phyloP scores from a whole-genome alignment of 495 filamentous ascomycete genomes.

The Aspergillus cristatus region DNA sequence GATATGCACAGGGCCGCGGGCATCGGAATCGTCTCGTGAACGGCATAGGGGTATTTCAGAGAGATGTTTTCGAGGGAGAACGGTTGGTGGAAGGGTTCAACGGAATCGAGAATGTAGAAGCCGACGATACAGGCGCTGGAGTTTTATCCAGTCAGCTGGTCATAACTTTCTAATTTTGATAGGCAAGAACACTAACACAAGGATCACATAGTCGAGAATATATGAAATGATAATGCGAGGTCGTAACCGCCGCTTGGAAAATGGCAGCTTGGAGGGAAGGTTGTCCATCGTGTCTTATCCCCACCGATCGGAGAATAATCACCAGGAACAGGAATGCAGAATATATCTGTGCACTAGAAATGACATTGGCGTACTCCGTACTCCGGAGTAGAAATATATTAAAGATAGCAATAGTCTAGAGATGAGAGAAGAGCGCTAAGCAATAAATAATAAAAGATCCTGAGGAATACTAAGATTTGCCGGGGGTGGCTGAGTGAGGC shows the following conservation, averaged over 20 bases:
- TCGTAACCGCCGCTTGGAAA: conserved; percentile 42
- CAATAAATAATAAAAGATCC: too few species aligned
- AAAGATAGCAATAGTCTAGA: too few species aligned
- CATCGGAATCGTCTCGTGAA: conserved; percentile 62
- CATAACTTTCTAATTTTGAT: too few species aligned
- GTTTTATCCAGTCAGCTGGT: too few species aligned
- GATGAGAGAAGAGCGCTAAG: too few species aligned
- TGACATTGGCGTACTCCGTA: too few species aligned
- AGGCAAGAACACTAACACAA: conserved; percentile 53
- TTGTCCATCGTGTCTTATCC: conserved; percentile 18
- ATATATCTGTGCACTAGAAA: too few species aligned
- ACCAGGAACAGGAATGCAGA: too few species aligned
- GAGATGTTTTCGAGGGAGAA: conserved; percentile 52
- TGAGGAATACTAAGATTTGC: too few species aligned
- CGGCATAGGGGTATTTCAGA: conserved; percentile 64
- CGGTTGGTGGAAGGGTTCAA: conserved; percentile 50
- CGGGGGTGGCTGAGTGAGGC: too few species aligned
- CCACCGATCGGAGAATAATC: not conserved
- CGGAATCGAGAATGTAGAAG: conserved; percentile 45
- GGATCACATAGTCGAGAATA: conserved; percentile 59
- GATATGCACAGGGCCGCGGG: conserved; percentile 45
- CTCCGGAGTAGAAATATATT: too few species aligned
- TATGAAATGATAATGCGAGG: conserved; percentile 50
- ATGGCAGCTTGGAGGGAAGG: conserved; percentile 37
- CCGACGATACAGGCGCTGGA: conserved; percentile 37